Conservation (phyloP, 2,329 filamentous ascomycete genomes). For the Pestalotiopsis sp. region DNA sequence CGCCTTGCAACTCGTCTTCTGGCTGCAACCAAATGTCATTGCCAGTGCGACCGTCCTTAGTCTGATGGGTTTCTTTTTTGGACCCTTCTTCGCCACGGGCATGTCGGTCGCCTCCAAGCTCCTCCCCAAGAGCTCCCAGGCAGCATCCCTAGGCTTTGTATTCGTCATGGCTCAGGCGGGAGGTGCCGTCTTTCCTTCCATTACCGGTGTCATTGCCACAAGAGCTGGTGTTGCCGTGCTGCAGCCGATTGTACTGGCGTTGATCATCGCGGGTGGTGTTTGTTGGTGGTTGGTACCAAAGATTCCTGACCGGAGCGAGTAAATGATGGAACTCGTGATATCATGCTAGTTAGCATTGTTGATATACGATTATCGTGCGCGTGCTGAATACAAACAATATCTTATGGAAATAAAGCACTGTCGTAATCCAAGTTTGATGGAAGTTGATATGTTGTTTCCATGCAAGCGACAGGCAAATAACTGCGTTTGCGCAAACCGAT, state of each 20-base stretch:
- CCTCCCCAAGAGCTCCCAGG: slow-evolving; percentile 44
- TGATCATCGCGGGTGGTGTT: slow-evolving; percentile 40
- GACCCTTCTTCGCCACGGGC: slow-evolving; percentile 54
- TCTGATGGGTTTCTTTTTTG: slow-evolving; percentile 53
- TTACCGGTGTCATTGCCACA: slow-evolving; percentile 49
- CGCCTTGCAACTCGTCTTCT: slow-evolving; percentile 58
- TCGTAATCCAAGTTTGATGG: too few species aligned
- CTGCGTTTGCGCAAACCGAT: background rate
- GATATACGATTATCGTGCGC: too few species aligned
- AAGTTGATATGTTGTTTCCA: too few species aligned
- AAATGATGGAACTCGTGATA: background rate
- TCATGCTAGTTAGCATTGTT: background rate
- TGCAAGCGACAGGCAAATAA: too few species aligned
- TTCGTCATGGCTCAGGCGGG: slow-evolving; percentile 54
- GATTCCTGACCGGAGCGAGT: slow-evolving; percentile 24
- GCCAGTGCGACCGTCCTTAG: slow-evolving; percentile 49
- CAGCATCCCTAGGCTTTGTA: slow-evolving; percentile 49
- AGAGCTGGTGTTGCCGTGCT: slow-evolving; percentile 44
- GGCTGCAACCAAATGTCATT: slow-evolving; percentile 64
- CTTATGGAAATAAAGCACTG: too few species aligned
- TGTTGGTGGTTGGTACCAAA: slow-evolving; percentile 41
- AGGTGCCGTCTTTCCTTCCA: slow-evolving; percentile 49
- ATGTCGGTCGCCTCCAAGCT: slow-evolving; percentile 53
- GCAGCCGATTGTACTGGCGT: slow-evolving; percentile 47
- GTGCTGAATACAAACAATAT: too few species aligned